Evolutionary conservation across 352 stramenopile genomes (phyloP).

Genomic region (Elongisporangium undulatum): DNA sequence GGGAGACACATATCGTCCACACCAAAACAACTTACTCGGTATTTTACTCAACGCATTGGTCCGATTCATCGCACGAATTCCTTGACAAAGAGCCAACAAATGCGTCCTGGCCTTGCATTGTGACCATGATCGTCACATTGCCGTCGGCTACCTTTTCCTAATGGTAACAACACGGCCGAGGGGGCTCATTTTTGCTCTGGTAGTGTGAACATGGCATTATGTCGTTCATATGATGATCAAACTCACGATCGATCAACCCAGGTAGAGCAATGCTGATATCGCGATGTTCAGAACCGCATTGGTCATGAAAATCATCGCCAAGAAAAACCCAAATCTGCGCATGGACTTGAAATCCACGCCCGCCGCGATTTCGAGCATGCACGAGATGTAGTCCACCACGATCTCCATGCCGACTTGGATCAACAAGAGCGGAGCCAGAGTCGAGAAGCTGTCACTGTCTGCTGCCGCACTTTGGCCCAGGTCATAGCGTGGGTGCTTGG

Average conservation of each 20-base stretch:
- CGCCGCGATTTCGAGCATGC: conserved; percentile 21
- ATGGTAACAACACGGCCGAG: no score
- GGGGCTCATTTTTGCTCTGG: no score
- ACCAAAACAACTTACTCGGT: no score
- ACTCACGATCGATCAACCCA: conserved; percentile 2
- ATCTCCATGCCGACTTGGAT: conserved; percentile 19
- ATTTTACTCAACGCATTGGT: no score
- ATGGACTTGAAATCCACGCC: conserved; percentile 23
- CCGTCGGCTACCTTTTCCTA: no score
- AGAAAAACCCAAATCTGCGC: conserved; percentile 17
- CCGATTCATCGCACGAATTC: no score
- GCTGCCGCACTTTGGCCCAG: conserved; percentile 3
- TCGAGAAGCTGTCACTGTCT: conserved; percentile 6
- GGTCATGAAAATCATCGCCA: conserved; percentile 23
- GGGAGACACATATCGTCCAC: no score
- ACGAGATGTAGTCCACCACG: conserved; percentile 19
- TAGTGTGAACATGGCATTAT: no score
- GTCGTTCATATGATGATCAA: no score
- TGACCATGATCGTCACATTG: no score
- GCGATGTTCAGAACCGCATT: conserved; percentile 27
- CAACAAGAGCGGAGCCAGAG: conserved; percentile 4
- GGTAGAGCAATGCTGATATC: conserved; percentile 28
- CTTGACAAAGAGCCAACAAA: no score
- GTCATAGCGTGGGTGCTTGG: conserved; percentile 24
- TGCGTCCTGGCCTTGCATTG: no score